Base-by-base conservation (phyloP, 768 basidiomycete species). In the Lactarius akahatsu region DNA sequence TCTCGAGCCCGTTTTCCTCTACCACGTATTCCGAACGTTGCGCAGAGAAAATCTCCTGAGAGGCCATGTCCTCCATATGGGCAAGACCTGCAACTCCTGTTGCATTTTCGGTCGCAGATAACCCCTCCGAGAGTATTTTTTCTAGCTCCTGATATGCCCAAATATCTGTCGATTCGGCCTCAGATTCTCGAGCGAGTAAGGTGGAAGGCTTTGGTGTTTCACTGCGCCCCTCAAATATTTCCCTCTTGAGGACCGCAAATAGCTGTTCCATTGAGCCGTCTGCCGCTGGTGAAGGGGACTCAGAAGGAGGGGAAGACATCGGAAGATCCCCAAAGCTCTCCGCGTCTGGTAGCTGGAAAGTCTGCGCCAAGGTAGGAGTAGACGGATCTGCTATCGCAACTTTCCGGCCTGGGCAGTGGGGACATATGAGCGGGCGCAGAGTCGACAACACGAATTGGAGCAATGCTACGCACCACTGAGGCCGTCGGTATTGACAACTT, bases 311-410 rank as follows among this genome's bases (percentile, higher is more conserved):
- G 20, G 66, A 61, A 41, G 69, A 69, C 20, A 61, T 38, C 36
- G 69, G 69, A 36, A 70, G 67, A 16, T 70, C 69, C 20, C 69
- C 69, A 11, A 70, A 70, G 41, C 63, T 69, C 54, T 70, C 69
- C 28, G 63, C 50, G 2, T 70, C 69, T 30, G 56, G 3, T 10
- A 70, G 59, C 16, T 70, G 67, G 50, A 64, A 60, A 8, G 62
- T 56, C 23, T 59, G 11, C 10, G 50, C 58, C 16, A 59, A 20
- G 32, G n/a, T 45, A 20, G 61, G 20, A 15, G 13, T 54, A 1
- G 26, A 57, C 4, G 18, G 62, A 15, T 55, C 58, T 28, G 28
- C 43, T 11, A 59, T 11, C 0, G 62, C 34, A 8, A 23, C 52
- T 60, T 63, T 63, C 11, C 15, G 20, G 28, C 28, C 52, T 59